phyloP scores from a whole-genome alignment of 495 filamentous ascomycete species.

The Penicillium arizonense region DNA sequence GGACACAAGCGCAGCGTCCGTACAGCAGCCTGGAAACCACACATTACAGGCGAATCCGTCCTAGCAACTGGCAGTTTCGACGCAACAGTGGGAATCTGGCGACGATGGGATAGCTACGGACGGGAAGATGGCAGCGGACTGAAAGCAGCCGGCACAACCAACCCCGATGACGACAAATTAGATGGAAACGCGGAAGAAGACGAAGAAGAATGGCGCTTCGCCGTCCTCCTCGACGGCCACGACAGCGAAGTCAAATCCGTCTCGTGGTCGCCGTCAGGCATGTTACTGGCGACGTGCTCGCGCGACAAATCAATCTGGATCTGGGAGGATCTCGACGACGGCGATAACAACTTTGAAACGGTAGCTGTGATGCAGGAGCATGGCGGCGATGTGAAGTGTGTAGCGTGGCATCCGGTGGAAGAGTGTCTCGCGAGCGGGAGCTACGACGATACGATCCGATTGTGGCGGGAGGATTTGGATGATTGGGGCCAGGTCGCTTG shows the following conservation, averaged over 20 bases:
- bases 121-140: constrained; percentile 30
- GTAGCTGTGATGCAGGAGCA: constrained; percentile 93
- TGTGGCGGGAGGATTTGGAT: constrained; percentile 87
- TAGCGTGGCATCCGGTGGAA: constrained; percentile 83
- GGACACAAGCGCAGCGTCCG: constrained; percentile 89
- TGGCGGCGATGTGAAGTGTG: constrained; percentile 89
- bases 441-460: constrained; percentile 86
- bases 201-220: constrained; percentile 83
- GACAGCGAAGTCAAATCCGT: constrained; percentile 90
- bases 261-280: constrained; percentile 75
- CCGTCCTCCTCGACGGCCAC: constrained; percentile 86
- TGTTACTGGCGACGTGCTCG: constrained; percentile 82
- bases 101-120: constrained; percentile 55
- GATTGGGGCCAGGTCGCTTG: constrained; percentile 93
- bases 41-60: constrained; percentile 60
- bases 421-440: constrained; percentile 80
- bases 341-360: constrained; percentile 93
- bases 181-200: constrained; percentile 41
- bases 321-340: constrained; percentile 86
- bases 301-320: constrained; percentile 98
- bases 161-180: constrained; percentile 3
- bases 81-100: constrained; percentile 85
- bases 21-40: constrained; percentile 80
- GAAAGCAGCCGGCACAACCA: neutral
- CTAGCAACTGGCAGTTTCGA: constrained; percentile 93